These are phyloP conservation scores for Paratinospora sagittata DNA, from an alignment of 164 flowering plant species.

Conservation along the genomic window DNA sequence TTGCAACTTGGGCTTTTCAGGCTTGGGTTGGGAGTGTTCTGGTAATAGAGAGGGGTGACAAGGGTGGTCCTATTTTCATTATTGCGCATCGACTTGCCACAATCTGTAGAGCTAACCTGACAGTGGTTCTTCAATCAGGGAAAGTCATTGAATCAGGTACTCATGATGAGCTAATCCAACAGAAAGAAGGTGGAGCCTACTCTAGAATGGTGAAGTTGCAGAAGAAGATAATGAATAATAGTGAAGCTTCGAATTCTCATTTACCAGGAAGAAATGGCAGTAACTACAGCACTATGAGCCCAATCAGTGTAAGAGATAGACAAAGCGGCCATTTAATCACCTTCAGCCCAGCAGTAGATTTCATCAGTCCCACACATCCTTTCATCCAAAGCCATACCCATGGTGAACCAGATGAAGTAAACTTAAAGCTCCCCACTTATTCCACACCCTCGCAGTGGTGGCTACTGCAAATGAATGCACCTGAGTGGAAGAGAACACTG, in stretches of 20 bases:
- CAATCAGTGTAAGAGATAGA: no score
- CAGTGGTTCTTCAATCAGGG: slow-evolving; percentile 40
- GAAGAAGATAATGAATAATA: slow-evolving; percentile 9
- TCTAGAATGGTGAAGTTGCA: slow-evolving; percentile 39
- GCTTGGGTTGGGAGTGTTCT: no score
- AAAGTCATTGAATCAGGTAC: no score
- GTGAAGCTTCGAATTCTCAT: slow-evolving; percentile 4
- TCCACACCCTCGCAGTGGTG: slow-evolving; percentile 51
- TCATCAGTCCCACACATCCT: no score
- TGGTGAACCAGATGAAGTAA: slow-evolving; percentile 20
- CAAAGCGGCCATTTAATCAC: no score
- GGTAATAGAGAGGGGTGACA: no score
- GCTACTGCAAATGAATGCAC: slow-evolving; percentile 47
- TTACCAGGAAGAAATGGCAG: not conserved
- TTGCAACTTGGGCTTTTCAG: no score
- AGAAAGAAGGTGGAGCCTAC: no score
- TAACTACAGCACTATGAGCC: not conserved
- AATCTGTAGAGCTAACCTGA: slow-evolving; percentile 30
- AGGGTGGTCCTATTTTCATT: slow-evolving; percentile 24
- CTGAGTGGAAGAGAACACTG: slow-evolving; percentile 48
- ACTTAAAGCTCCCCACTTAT: slow-evolving; percentile 11
- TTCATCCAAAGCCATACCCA: slow-evolving; percentile 11
- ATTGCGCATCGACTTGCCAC: slow-evolving; percentile 56
- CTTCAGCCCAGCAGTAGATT: no score
- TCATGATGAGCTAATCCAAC: no score